Evolutionary conservation across 495 filamentous ascomycete species (phyloP), one percentile per base, ranked within the genome.

Genomic region (Talaromyces trachyspermus): DNA sequence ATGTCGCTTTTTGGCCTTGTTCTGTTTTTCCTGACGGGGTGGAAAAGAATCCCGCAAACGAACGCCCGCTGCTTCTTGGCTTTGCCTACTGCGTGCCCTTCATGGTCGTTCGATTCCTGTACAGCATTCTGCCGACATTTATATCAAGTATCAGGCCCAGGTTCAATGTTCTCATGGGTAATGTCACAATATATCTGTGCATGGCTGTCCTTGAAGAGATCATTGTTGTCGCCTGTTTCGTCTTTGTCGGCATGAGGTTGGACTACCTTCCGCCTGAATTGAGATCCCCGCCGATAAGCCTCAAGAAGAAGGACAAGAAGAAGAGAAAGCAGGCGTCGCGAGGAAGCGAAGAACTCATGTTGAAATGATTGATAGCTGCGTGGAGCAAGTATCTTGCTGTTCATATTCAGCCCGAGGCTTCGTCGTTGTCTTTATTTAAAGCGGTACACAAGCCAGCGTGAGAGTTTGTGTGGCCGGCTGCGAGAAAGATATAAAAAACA

Each of bases 181-280:
- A 42, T 49, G 23, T 43, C 36, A 48, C 49, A 4, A 48, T 51
- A 4, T 38, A 48, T 20, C 19, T 51, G 15, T 44, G 49, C 19
- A 51, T 51, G 49, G 33, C 44, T 42, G 19, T 51, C 4, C 18
- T 51, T 4, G 44, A 51, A n/a, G 49, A 51, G 26, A 36, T 51
- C 11, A n/a, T 48, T 1, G 30, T 48, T 33, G 43, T 47, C 18
- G 35, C 35, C 2, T 20, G 35, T 38, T 38, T 17, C 6, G 35
- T 38, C 35, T 38, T 17, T 17, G 7, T 38, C 14, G 35, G 35
- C 15, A 38, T 38, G 14, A 38, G 35, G 35, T 38, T 38, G 10
- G 35, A 38, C 14, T n/a, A 38, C n/a, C 35, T 38, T 6, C 35
- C 35, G 35, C 35, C 35, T 12, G 35, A 38, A 19, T 38, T 38